Evolutionary conservation across 1,139 yeast species (phyloP).

Genomic region (Scheffersomyces quercinus): DNA sequence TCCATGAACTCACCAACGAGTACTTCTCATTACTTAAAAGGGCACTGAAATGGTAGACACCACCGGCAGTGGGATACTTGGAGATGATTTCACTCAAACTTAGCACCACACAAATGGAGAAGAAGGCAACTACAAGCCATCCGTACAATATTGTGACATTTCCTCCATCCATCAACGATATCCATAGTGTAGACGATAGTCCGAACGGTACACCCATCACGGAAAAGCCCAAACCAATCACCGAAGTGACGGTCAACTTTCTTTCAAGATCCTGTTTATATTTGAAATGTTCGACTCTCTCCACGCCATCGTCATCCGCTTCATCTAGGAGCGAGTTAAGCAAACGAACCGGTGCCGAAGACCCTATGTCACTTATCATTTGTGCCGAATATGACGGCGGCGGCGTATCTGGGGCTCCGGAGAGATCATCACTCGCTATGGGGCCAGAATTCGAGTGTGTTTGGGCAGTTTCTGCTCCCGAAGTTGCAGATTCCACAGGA

Average conservation of each 20-base stretch:
- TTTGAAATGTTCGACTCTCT: constrained; percentile 66
- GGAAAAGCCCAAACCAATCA: constrained; percentile 73
- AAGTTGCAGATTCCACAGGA: too few relatives aligned
- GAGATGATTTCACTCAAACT: constrained; percentile 73
- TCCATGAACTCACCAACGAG: constrained; percentile 63
- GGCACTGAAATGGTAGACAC: constrained; percentile 75
- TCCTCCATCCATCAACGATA: constrained; percentile 71
- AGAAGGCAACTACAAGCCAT: constrained; percentile 62
- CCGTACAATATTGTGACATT: constrained; percentile 72
- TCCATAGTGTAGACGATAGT: constrained; percentile 67
- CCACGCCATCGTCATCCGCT: constrained; percentile 49
- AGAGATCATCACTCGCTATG: background rate
- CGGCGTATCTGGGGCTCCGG: background rate
- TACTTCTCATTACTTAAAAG: constrained; percentile 60
- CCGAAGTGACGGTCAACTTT: constrained; percentile 63
- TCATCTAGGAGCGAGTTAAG: constrained; percentile 15
- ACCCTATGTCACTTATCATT: background rate
- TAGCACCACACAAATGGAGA: constrained; percentile 61
- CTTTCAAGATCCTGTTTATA: constrained; percentile 70
- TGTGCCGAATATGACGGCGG: background rate
- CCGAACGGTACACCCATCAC: constrained; percentile 82
- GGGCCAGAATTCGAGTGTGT: too few relatives aligned
- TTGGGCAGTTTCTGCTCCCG: too few relatives aligned
- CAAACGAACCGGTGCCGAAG: background rate
- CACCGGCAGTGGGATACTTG: constrained; percentile 74